Evolutionary conservation across 441 rosid species (phyloP).

Genomic region (Hura crepitans): DNA sequence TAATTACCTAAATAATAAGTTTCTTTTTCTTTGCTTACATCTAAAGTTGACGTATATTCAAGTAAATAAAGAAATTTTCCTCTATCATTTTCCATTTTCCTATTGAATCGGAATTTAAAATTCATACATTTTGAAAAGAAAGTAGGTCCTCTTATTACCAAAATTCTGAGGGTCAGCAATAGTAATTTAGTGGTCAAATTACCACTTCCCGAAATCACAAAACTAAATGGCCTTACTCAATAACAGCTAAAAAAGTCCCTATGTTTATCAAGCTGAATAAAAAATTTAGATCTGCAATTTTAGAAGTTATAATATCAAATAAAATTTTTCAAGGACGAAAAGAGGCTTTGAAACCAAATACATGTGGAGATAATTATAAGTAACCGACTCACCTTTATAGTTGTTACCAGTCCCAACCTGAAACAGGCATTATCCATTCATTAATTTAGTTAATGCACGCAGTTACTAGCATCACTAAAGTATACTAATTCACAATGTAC

Average conservation of each 20-base stretch:
- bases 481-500: not conserved
- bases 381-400: conserved; percentile 38
- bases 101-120: too few species aligned
- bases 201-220: too few species aligned
- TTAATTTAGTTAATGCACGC: conserved; percentile 14
- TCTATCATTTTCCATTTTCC: too few species aligned
- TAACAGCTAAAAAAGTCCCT: not conserved
- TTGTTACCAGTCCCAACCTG: conserved; percentile 49
- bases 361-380: not conserved
- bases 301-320: not conserved
- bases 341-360: not conserved
- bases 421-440: conserved; percentile 25
- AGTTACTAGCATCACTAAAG: not conserved
- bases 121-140: too few species aligned
- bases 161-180: too few species aligned
- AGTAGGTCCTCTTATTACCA: too few species aligned
- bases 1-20: too few species aligned
- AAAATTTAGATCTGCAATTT: not conserved
- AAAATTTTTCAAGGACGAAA: not conserved
- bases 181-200: too few species aligned
- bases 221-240: not conserved
- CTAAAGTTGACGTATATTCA: too few species aligned
- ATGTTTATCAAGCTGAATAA: not conserved
- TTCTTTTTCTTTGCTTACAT: too few species aligned
- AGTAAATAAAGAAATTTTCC: too few species aligned